A percentile compares a stretch with the other conserved stretches of the same genome.
phyloP scores from a whole-genome alignment of 164 flowering plant species.

The Warburgia ugandensis region DNA sequence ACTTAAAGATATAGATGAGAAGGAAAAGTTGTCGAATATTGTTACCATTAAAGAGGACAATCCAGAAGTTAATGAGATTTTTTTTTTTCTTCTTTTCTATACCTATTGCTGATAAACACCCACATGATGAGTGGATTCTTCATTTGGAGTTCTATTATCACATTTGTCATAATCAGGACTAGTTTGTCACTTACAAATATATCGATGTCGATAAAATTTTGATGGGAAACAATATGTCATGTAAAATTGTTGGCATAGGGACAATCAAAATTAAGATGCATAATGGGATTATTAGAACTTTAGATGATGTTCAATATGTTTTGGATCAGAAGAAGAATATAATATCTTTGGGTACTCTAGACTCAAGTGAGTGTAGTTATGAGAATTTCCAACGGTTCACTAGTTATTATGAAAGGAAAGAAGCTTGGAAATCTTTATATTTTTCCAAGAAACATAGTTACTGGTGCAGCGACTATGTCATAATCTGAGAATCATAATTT shows the following conservation, averaged over 20 bases:
- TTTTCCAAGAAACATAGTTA: neutral
- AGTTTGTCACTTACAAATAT: neutral
- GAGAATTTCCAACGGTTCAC: neutral
- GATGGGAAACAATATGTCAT: no score
- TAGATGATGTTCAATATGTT: neutral
- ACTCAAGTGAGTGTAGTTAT: conserved; percentile 1
- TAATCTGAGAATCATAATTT: neutral
- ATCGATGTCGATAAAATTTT: neutral
- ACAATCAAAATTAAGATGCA: no score
- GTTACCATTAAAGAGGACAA: neutral
- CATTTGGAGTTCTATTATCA: neutral
- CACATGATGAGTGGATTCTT: neutral
- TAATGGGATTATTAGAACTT: no score
- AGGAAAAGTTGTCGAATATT: neutral
- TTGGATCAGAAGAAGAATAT: neutral
- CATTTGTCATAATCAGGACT: neutral
- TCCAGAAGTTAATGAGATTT: neutral
- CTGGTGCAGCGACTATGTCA: neutral
- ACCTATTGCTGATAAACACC: neutral
- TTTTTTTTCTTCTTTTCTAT: neutral
- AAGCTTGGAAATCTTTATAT: neutral
- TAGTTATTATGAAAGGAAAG: conserved; percentile 1
- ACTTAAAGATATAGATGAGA: neutral
- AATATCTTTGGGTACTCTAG: conserved; percentile 2
- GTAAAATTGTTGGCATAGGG: no score